Evolutionary conservation across 163 green algal genomes (phyloP).

Genomic region (Picocystis sp.): DNA sequence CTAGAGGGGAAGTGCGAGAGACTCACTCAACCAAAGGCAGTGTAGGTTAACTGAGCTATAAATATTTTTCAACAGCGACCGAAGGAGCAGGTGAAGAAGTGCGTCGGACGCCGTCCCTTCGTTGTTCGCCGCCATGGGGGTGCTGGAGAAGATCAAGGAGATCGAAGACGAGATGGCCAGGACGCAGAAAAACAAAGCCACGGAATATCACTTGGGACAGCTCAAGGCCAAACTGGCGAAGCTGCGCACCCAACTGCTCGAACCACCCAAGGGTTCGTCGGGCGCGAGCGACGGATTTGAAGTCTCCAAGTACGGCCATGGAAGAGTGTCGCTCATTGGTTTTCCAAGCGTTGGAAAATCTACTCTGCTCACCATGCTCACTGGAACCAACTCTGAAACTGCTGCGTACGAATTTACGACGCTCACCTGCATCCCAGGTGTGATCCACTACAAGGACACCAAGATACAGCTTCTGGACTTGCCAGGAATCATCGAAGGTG

Average conservation of each 20-base stretch:
- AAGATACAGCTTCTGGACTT: slow-evolving; percentile 96
- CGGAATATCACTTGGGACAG: slow-evolving; percentile 86
- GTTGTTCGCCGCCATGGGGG: neutral
- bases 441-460: slow-evolving; percentile 98
- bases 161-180: slow-evolving; percentile 92
- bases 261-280: slow-evolving; percentile 31
- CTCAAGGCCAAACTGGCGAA: slow-evolving; percentile 95
- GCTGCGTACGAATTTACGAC: slow-evolving; percentile 98
- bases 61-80: no score
- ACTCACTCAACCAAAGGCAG: no score
- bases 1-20: no score
- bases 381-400: slow-evolving; percentile 61
- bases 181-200: slow-evolving; percentile 99
- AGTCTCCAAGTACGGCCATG: slow-evolving; percentile 93
- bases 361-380: slow-evolving; percentile 82
- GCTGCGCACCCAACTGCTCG: slow-evolving; percentile 83
- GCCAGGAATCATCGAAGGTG: slow-evolving; percentile 96
- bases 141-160: slow-evolving; percentile 58
- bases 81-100: no score
- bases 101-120: no score
- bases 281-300: slow-evolving; percentile 81
- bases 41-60: no score
- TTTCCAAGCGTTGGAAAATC: slow-evolving; percentile 90
- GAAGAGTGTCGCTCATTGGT: slow-evolving; percentile 49
- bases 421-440: slow-evolving; percentile 94